Conservation (phyloP, 1,284 basidiomycete species). For the Rhodofomes roseus region DNA sequence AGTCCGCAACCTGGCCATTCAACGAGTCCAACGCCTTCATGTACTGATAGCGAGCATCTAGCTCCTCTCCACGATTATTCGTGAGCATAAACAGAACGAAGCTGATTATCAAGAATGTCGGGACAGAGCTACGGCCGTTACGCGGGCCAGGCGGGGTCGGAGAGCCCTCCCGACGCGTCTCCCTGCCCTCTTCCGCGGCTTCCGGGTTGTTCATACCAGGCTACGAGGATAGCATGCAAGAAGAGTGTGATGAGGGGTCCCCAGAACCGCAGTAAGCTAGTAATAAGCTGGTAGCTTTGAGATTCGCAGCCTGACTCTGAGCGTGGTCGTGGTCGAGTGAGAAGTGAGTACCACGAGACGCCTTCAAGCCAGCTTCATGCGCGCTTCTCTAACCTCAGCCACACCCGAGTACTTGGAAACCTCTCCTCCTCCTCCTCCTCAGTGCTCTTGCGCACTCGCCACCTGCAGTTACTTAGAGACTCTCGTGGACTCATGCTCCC, state of each 20-base stretch:
- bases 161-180: not conserved
- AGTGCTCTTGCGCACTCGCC: no score
- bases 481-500: no score
- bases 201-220: not conserved
- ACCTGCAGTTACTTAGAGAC: no score
- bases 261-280: no score
- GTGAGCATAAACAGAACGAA: slow-evolving; percentile 75
- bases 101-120: slow-evolving; percentile 70
- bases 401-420: no score
- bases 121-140: slow-evolving; percentile 47
- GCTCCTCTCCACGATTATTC: slow-evolving; percentile 60
- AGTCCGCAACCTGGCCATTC: slow-evolving; percentile 61
- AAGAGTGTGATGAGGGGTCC: not conserved
- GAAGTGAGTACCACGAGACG: no score
- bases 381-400: no score
- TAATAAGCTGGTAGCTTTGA: no score
- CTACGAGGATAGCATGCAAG: not conserved
- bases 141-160: not conserved
- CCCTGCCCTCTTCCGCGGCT: not conserved
- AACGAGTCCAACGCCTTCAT: slow-evolving; percentile 56
- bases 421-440: no score
- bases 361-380: no score
- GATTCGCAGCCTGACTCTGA: no score
- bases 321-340: no score
- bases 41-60: slow-evolving; percentile 56